phyloP scores from a whole-genome alignment of 1,284 basidiomycete species.

The Trametes sp. region DNA sequence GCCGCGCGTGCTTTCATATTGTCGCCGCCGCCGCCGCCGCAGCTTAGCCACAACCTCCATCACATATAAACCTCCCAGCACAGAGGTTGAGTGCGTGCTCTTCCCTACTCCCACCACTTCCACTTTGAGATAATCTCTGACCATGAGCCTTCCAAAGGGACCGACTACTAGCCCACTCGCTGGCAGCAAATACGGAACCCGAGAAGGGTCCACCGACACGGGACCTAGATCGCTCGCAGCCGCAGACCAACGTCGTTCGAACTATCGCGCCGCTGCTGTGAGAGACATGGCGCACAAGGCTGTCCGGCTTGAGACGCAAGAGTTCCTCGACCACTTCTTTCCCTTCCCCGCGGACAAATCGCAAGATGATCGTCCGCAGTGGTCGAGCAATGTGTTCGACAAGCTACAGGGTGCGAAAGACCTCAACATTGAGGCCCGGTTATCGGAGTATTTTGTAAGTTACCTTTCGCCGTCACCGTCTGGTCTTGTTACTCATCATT shows the following conservation, averaged over 20 bases:
- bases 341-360: background rate
- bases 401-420: background rate
- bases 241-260: background rate
- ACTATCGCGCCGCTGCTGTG: background rate
- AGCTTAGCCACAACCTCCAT: background rate
- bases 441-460: background rate
- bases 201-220: background rate
- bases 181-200: background rate
- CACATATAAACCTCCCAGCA: background rate
- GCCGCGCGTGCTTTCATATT: background rate
- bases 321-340: constrained; percentile 2
- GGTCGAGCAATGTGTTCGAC: background rate
- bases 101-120: background rate
- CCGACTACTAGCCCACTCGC: background rate
- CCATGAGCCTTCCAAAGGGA: background rate
- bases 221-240: constrained; percentile 2
- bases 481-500: background rate
- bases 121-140: background rate
- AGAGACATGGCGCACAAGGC: constrained; percentile 13
- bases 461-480: background rate
- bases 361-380: background rate
- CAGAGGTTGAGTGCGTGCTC: background rate
- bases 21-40: background rate
- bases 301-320: background rate
- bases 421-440: background rate